phyloP scores from a whole-genome alignment of 352 stramenopile genomes.

The Phytophthora pluvialis region DNA sequence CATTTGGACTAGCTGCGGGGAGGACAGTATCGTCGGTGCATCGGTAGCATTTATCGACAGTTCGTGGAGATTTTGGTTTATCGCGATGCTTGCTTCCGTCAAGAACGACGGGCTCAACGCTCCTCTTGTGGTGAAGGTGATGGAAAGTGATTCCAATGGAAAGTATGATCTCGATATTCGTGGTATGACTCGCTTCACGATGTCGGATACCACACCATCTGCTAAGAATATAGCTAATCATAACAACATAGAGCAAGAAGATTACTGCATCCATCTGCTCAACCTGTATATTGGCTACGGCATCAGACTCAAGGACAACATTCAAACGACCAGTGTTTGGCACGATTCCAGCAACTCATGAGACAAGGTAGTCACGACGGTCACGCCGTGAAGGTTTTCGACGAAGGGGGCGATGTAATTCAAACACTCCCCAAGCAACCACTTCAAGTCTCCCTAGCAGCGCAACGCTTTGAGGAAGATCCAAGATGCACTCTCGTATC shows the following conservation, averaged over 20 bases:
- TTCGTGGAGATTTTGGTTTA: not conserved
- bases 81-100: constrained; percentile 5
- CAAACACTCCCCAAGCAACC: not conserved
- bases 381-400: not conserved
- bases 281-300: constrained; percentile 22
- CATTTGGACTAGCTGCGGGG: constrained; percentile 9
- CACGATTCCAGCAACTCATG: not conserved
- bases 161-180: not conserved
- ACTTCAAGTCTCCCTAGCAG: not conserved
- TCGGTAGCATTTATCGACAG: constrained; percentile 4
- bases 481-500: not conserved
- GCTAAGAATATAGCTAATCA: no score
- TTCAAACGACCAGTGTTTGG: not conserved
- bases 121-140: not conserved
- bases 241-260: no score
- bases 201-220: no score
- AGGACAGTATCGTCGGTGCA: constrained; percentile 12
- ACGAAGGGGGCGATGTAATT: not conserved
- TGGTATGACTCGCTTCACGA: not conserved
- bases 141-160: not conserved
- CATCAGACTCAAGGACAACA: constrained; percentile 18
- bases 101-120: not conserved
- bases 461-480: not conserved
- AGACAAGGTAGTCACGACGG: constrained; percentile 2
- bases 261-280: no score